phyloP scores from a whole-genome alignment of 306 rosid genomes.

The Prosopis cineraria region DNA sequence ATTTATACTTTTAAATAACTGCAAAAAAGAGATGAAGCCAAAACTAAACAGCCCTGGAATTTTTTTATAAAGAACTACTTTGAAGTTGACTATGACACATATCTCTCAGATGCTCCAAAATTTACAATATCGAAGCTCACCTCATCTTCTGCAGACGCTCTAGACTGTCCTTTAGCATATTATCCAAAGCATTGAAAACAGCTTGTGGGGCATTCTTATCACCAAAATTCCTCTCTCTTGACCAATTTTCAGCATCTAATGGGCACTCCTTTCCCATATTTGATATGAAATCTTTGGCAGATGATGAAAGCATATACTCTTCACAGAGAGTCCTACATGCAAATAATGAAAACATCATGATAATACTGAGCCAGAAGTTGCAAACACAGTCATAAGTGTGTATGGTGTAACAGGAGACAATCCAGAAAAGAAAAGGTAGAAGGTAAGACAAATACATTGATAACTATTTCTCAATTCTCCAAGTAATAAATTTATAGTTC shows the following conservation, averaged over 20 bases:
- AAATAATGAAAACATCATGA: conserved; percentile 16
- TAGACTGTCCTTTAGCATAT: conserved; percentile 69
- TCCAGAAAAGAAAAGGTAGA: background rate
- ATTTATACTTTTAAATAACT: background rate
- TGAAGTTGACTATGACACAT: conserved; percentile 2
- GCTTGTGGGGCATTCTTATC: conserved; percentile 51
- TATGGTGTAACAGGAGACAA: background rate
- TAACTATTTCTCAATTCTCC: background rate
- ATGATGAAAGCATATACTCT: conserved; percentile 36
- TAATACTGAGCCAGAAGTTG: background rate
- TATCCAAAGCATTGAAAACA: conserved; percentile 76
- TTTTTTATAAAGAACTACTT: background rate
- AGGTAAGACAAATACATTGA: background rate
- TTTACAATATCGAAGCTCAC: conserved; percentile 41
- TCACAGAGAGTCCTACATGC: conserved; percentile 44
- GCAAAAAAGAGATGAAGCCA: background rate
- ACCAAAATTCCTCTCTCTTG: conserved; percentile 39
- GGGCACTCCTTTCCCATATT: conserved; percentile 38
- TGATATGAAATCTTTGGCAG: conserved; percentile 41
- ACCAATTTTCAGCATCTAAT: conserved; percentile 42
- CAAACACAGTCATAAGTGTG: background rate
- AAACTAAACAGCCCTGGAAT: background rate
- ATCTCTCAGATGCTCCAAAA: background rate
- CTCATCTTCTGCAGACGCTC: conserved; percentile 80
- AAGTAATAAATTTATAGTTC: background rate